A percentile compares a stretch with the other conserved stretches of the same genome.
Evolutionary conservation across 2,329 filamentous ascomycete genomes (phyloP).

Genomic region (Aspergillus bombycis): DNA sequence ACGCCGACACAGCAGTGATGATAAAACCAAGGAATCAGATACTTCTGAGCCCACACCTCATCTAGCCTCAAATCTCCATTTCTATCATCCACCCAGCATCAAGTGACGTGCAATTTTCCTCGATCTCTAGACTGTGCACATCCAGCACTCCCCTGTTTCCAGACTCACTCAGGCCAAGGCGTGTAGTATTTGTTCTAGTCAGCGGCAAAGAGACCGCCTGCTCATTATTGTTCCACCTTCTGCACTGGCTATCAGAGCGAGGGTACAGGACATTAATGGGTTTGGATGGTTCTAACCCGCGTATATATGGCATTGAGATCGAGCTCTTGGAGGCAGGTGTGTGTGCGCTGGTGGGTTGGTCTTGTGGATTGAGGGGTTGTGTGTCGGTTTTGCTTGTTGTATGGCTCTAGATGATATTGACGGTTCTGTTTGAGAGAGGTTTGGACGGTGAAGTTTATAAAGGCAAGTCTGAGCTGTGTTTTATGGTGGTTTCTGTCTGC

Average conservation of each 20-base stretch:
- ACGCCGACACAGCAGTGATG: slow-evolving; percentile 39
- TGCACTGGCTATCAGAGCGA: slow-evolving; percentile 10
- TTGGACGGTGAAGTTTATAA: slow-evolving; percentile 29
- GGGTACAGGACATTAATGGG: slow-evolving; percentile 4
- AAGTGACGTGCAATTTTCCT: not conserved
- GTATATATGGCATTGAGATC: not conserved
- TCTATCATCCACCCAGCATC: slow-evolving; percentile 11
- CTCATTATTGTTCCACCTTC: slow-evolving; percentile 1
- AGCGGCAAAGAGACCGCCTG: slow-evolving; percentile 19
- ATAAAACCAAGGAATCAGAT: slow-evolving; percentile 44
- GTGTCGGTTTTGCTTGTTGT: slow-evolving; percentile 3
- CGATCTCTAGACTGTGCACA: slow-evolving; percentile 1
- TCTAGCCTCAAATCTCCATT: slow-evolving; percentile 8
- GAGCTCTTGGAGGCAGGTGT: not conserved
- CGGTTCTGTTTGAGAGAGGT: not conserved
- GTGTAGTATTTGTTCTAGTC: not conserved
- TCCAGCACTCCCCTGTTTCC: not conserved
- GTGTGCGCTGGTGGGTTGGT: not conserved
- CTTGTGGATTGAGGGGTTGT: slow-evolving; percentile 3
- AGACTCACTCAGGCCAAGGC: not conserved
- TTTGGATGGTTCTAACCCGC: slow-evolving; percentile 19
- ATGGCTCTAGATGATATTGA: slow-evolving; percentile 9
- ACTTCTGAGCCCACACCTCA: slow-evolving; percentile 41
- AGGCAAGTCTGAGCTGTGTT: slow-evolving; percentile 38
- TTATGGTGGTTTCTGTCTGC: not conserved